These are phyloP conservation scores for Leccinum griseonigrum DNA, from an alignment of 1,284 basidiomycete genomes.

Conservation along the genomic window DNA sequence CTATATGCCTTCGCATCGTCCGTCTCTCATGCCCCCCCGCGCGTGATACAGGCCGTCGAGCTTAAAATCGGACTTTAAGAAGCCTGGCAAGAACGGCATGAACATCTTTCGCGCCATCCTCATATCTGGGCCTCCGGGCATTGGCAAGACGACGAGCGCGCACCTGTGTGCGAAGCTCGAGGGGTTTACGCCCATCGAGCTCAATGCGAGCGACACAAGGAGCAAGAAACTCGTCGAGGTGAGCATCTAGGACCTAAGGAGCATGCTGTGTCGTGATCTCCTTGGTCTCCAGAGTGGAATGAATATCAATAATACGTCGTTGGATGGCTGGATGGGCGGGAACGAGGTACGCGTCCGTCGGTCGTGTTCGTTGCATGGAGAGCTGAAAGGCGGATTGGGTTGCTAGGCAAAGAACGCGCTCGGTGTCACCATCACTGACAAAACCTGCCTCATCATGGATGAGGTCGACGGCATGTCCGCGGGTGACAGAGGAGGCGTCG, in stretches of 20 bases:
- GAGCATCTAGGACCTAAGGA: conserved; percentile 2
- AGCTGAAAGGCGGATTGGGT: background rate
- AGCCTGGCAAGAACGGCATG: conserved; percentile 90
- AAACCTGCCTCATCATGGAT: conserved; percentile 95
- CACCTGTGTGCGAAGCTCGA: conserved; percentile 88
- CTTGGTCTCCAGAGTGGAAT: conserved; percentile 61
- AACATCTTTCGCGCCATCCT: conserved; percentile 86
- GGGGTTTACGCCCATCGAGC: conserved; percentile 90
- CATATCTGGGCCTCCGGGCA: conserved; percentile 92
- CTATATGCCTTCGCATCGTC: background rate
- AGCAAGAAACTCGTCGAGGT: conserved; percentile 98
- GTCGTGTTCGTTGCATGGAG: background rate
- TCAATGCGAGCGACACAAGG: conserved; percentile 94
- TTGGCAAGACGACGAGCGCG: conserved; percentile 97
- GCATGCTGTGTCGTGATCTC: background rate
- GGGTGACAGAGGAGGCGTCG: conserved; percentile 94
- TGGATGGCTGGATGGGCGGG: conserved; percentile 86
- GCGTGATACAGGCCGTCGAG: conserved; percentile 61
- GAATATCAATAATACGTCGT: conserved; percentile 83
- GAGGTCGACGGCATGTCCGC: conserved; percentile 99
- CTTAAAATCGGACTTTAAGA: conserved; percentile 81
- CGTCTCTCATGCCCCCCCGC: background rate
- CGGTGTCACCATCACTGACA: conserved; percentile 73
- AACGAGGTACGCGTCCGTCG: conserved; percentile 39
- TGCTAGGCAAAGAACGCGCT: conserved; percentile 60